A percentile compares a stretch with the other conserved stretches of the same genome.
These are phyloP conservation scores for Ramaria sp. DNA, from an alignment of 768 basidiomycete species.

Conservation along the genomic window DNA sequence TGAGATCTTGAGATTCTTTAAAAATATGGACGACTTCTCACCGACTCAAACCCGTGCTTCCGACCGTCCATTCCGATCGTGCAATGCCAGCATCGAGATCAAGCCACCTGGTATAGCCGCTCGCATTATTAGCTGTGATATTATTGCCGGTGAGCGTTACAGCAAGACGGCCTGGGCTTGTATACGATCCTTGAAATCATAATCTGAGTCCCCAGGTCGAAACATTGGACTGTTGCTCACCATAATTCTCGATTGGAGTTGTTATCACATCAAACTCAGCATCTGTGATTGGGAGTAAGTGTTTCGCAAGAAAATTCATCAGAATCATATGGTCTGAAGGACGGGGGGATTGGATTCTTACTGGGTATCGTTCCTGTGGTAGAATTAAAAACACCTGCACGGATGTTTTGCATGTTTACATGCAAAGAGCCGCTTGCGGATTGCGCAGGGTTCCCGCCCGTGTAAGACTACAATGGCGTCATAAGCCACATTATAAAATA, in stretches of 20 bases:
- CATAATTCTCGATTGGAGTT: conserved; percentile 5
- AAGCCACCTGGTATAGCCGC: conserved; percentile 46
- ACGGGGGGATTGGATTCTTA: conserved; percentile 17
- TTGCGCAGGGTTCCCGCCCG: conserved; percentile 55
- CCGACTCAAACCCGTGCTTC: conserved; percentile 37
- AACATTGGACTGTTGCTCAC: background rate
- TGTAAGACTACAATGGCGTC: conserved; percentile 37
- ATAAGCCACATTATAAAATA: background rate
- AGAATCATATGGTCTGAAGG: background rate
- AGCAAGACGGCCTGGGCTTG: conserved; percentile 50
- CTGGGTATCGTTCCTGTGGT: conserved; percentile 49
- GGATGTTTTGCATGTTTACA: conserved; percentile 39
- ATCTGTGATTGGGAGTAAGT: background rate
- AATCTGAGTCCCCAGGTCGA: background rate
- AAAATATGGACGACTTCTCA: conserved; percentile 15
- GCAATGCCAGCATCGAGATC: conserved; percentile 55
- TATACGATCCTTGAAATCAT: conserved; percentile 47
- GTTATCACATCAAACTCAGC: conserved; percentile 5
- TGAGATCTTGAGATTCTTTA: background rate
- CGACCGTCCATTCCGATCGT: conserved; percentile 51
- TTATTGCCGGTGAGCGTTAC: background rate
- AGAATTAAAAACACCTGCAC: conserved; percentile 47
- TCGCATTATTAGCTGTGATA: conserved; percentile 26
- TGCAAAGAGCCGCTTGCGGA: conserved; percentile 35
- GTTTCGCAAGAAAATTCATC: background rate